Conservation (phyloP, 257 asterid species). For the Ilex aquifolium region DNA sequence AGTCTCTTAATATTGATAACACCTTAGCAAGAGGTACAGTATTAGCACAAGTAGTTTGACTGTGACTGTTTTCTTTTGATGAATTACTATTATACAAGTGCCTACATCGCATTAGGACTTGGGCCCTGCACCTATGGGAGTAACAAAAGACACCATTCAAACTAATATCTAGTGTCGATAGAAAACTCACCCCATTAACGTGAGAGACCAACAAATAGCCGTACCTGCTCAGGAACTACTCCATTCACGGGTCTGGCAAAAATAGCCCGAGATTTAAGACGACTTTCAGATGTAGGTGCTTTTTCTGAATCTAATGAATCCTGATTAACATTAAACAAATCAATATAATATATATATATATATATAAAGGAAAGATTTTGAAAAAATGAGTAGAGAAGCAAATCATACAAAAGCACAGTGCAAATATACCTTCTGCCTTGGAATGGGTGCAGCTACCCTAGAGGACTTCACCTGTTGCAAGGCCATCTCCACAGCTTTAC, state of each 20-base stretch:
- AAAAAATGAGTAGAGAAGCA: background rate
- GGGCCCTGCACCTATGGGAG: background rate
- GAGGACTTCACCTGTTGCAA: slow-evolving; percentile 54
- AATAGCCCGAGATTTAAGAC: slow-evolving; percentile 52
- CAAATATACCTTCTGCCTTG: slow-evolving; percentile 55
- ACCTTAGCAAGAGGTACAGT: background rate
- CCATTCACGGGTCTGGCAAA: slow-evolving; percentile 75
- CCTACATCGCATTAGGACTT: too few relatives aligned
- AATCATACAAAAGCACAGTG: slow-evolving; percentile 1
- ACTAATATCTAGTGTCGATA: background rate
- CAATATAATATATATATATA: background rate
- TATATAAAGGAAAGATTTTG: background rate
- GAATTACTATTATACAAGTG: too few relatives aligned
- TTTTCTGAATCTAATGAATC: slow-evolving; percentile 61
- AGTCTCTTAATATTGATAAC: background rate
- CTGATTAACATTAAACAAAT: slow-evolving; percentile 27
- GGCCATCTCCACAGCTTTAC: slow-evolving; percentile 80
- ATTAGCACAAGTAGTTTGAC: background rate
- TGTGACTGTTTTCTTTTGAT: too few relatives aligned
- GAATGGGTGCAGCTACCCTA: slow-evolving; percentile 33
- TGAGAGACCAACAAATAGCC: slow-evolving; percentile 1
- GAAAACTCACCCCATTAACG: background rate
- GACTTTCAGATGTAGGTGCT: slow-evolving; percentile 52
- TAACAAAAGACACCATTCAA: background rate
- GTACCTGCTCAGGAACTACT: slow-evolving; percentile 75